A percentile compares a stretch with the other conserved stretches of the same genome.
These are phyloP conservation scores for Penstemon eatonii DNA, from an alignment of 257 asterid genomes.

Conservation along the genomic window DNA sequence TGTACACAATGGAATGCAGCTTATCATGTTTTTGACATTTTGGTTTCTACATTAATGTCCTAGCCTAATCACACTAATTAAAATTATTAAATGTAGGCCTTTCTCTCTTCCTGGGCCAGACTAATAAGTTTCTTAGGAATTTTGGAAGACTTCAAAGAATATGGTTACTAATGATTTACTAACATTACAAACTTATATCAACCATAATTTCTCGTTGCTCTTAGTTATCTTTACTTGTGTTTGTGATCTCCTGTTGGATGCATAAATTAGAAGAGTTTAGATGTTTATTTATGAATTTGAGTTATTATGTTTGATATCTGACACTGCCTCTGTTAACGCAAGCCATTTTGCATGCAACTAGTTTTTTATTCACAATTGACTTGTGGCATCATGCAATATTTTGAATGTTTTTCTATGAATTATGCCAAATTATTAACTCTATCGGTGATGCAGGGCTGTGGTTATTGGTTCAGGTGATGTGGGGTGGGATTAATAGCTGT, in stretches of 20 bases:
- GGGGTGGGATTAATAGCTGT: not conserved
- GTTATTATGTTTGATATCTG: not conserved
- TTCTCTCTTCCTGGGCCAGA: not conserved
- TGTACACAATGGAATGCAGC: constrained; percentile 10
- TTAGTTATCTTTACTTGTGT: not conserved
- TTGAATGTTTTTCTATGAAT: not conserved
- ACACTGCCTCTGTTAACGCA: not conserved
- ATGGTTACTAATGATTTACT: not conserved
- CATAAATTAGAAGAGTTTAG: not conserved
- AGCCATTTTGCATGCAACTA: not conserved
- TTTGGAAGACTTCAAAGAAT: not conserved
- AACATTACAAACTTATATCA: not conserved
- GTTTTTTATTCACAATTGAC: not conserved
- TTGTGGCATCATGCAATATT: not conserved
- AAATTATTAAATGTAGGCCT: not conserved
- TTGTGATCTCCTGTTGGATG: constrained; percentile 4
- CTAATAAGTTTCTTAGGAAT: not conserved
- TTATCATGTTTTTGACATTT: constrained; percentile 2
- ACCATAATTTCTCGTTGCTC: not conserved
- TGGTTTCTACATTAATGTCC: not conserved
- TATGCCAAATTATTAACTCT: constrained; percentile 5
- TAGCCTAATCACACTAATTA: not conserved
- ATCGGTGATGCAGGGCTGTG: not conserved
- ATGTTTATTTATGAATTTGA: constrained; percentile 1
- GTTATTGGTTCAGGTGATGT: not conserved